A percentile compares a stretch with the other conserved stretches of the same genome.
These are phyloP conservation scores for Eucommia ulmoides DNA, from an alignment of 257 asterid genomes.

Conservation along the genomic window DNA sequence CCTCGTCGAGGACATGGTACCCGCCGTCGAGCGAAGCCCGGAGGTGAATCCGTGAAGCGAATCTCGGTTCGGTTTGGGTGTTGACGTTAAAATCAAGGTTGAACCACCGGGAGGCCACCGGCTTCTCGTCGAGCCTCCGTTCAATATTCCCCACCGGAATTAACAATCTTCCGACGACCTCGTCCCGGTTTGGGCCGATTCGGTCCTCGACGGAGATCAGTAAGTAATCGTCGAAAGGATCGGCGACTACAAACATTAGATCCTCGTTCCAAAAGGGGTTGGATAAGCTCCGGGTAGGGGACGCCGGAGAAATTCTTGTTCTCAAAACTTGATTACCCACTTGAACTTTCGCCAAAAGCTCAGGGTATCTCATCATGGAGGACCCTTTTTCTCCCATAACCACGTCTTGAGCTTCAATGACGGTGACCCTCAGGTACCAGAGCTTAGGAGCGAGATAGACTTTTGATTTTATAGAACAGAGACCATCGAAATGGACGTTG, in stretches of 20 bases:
- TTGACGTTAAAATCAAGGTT: too few species aligned
- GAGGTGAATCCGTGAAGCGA: conserved; percentile 56
- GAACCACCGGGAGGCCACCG: conserved; percentile 43
- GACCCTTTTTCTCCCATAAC: conserved; percentile 31
- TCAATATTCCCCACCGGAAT: conserved; percentile 45
- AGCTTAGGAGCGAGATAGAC: conserved; percentile 70
- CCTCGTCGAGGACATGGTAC: conserved; percentile 68
- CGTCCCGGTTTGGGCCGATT: conserved; percentile 58
- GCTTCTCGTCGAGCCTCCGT: conserved; percentile 46
- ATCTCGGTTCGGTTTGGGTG: conserved; percentile 45
- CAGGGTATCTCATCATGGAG: conserved; percentile 36
- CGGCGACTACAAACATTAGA: conserved; percentile 69
- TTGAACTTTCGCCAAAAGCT: conserved; percentile 42
- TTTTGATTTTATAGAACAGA: conserved; percentile 47
- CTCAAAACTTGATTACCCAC: conserved; percentile 53
- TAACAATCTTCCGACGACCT: conserved; percentile 47
- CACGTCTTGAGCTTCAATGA: conserved; percentile 73
- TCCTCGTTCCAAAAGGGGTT: conserved; percentile 82
- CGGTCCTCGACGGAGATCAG: conserved; percentile 58
- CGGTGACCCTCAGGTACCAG: conserved; percentile 71
- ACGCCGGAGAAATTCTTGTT: conserved; percentile 41
- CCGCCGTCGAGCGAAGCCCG: conserved; percentile 80
- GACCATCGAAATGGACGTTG: conserved; percentile 52
- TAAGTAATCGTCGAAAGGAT: conserved; percentile 62
- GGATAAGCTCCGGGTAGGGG: too few species aligned